Evolutionary conservation across 2,329 filamentous ascomycete genomes (phyloP).

Genomic region (Torrubiella hemipterigena): DNA sequence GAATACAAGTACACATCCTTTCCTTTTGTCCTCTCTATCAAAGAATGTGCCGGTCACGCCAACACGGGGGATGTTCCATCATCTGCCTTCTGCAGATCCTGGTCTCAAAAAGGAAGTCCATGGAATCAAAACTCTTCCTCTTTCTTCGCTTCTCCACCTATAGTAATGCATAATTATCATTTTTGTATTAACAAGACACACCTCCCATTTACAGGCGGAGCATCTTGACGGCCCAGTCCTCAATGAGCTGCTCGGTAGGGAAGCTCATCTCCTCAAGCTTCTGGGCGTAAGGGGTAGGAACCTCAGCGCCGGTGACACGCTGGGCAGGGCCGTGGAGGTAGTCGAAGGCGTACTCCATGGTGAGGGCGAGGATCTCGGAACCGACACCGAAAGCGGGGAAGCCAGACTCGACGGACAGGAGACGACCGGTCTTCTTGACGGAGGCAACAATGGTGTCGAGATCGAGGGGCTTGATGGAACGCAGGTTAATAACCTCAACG

Average conservation of each 20-base stretch:
- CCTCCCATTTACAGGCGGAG: constrained; percentile 55
- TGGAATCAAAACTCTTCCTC: too few species aligned
- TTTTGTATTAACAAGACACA: too few species aligned
- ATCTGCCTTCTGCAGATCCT: too few species aligned
- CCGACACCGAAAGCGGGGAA: constrained; percentile 92
- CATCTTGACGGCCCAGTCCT: constrained; percentile 80
- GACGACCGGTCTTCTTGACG: constrained; percentile 93
- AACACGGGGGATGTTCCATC: constrained; percentile 5
- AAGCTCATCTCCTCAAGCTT: constrained; percentile 93
- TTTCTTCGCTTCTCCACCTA: not conserved
- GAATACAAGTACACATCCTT: constrained; percentile 30
- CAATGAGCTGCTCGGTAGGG: constrained; percentile 81
- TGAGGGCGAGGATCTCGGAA: constrained; percentile 83
- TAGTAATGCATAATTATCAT: too few species aligned
- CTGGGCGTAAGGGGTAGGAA: constrained; percentile 89
- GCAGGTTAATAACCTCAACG: constrained; percentile 93
- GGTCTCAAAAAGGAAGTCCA: too few species aligned
- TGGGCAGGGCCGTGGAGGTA: constrained; percentile 91
- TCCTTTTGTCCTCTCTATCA: constrained; percentile 23
- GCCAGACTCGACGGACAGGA: constrained; percentile 87
- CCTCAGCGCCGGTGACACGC: constrained; percentile 91
- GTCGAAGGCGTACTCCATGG: constrained; percentile 97
- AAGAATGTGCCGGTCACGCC: constrained; percentile 11
- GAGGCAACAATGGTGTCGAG: constrained; percentile 92
- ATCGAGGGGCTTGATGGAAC: constrained; percentile 93